Base-by-base conservation (phyloP, 2,329 filamentous ascomycete genomes). In the Ophiostoma sp. region DNA sequence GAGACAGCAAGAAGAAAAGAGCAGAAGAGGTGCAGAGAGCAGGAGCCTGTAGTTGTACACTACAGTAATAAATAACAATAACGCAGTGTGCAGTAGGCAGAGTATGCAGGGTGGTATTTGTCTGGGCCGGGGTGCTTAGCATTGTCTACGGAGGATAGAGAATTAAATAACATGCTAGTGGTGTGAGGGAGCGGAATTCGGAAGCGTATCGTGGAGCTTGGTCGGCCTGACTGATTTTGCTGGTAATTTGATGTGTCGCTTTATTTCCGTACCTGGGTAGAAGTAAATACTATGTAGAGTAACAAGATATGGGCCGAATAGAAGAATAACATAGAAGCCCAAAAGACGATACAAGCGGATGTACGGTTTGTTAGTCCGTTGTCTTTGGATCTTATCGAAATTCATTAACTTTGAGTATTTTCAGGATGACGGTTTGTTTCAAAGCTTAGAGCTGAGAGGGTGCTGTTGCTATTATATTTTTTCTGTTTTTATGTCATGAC, bases 121-220 rank as follows among this genome's bases (percentile, higher is more conserved):
- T 4, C 39, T 15, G 39, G 39, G 33, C 3, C 31, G 10, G 31
- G 33, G 60, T 35, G 27, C 39, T 41, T 10, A 13, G 60, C 4
- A 13, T 48, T 6, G 8, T 39, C 4, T 39, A 44, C 15, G 15
- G 41, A 44, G 41, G 20, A 1, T 7, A 48, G 44, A 48, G 13
- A 1, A 31, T 31, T 31, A 31, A 31, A 31, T 57, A 27, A 17
- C 1, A 27, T 62, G 23, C 7, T 62, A 35, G 60, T 64, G 60
- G 60, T 64, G 60, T 64, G 60, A 64, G 60, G 23, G 23, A 20
- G 60, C 60, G 60, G 60, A 20, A 36, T 3, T 36, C 60, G 60
- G 60, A 33, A n/a, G 60, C 60, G 60, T 64, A 31, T 64, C 60
- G 60, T 64, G 20, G 60, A 35, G 17, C 60, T 13, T 64, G 8